Conservation (phyloP, 164 flowering plant genomes). For the Umbilicus rupestris region DNA sequence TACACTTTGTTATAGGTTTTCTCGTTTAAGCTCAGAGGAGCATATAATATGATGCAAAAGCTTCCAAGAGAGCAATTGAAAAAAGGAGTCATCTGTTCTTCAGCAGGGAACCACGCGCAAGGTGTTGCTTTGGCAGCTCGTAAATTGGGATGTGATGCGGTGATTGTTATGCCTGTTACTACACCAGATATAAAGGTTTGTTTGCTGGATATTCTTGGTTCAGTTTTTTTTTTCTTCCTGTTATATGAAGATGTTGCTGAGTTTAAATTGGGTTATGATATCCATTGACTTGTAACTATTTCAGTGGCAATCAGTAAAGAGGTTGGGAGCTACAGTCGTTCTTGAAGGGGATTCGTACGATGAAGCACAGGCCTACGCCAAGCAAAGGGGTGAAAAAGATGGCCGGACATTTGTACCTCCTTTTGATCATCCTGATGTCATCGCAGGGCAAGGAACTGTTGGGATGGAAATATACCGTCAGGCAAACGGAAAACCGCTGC, state of each 20-base stretch:
- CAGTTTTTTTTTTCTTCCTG: background rate
- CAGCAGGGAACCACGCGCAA: slow-evolving; percentile 99
- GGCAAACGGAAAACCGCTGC: slow-evolving; percentile 46
- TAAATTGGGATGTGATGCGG: slow-evolving; percentile 66
- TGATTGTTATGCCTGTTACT: slow-evolving; percentile 97
- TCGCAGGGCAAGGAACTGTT: slow-evolving; percentile 84
- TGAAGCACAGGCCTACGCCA: slow-evolving; percentile 93
- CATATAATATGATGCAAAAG: slow-evolving; percentile 96
- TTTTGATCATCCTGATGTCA: slow-evolving; percentile 94
- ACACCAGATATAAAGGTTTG: slow-evolving; percentile 95
- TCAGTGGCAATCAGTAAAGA: slow-evolving; percentile 89
- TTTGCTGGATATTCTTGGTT: background rate
- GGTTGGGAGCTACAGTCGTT: slow-evolving; percentile 78
- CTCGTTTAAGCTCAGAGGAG: slow-evolving; percentile 94
- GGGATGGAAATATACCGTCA: slow-evolving; percentile 93
- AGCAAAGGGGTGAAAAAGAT: slow-evolving; percentile 49
- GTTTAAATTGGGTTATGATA: background rate
- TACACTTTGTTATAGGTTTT: slow-evolving; percentile 46
- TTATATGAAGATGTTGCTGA: background rate
- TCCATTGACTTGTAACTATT: background rate
- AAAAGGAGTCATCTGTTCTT: slow-evolving; percentile 87
- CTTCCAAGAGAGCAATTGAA: slow-evolving; percentile 62
- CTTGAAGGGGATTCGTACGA: slow-evolving; percentile 92
- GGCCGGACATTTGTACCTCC: slow-evolving; percentile 83
- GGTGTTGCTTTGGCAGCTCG: slow-evolving; percentile 96